Percentiles rank a stretch among this genome's conserved stretches.
Evolutionary conservation across 1,139 yeast genomes (phyloP).

Genomic region (Candida albicans): DNA sequence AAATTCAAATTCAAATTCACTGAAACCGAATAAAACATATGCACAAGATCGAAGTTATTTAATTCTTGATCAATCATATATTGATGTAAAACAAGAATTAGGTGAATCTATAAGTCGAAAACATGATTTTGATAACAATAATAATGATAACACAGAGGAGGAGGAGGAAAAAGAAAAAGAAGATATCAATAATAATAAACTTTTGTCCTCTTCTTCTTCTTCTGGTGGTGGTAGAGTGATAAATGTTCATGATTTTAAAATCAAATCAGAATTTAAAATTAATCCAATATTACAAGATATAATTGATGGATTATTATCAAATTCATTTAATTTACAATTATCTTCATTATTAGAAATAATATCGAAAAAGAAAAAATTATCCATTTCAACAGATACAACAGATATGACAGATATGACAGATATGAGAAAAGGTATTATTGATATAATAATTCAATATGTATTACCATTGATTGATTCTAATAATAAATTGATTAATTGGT

Average conservation of each 20-base stretch:
- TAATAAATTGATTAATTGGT: no score
- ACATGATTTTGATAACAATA: conserved; percentile 13
- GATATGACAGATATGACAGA: no score
- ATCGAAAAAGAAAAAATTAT: no score
- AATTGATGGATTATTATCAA: conserved; percentile 20
- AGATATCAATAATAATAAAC: no score
- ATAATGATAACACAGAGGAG: background rate
- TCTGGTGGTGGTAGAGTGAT: conserved; percentile 5
- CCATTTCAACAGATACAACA: no score
- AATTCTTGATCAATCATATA: conserved; percentile 13
- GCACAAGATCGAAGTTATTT: conserved; percentile 26
- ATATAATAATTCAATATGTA: no score
- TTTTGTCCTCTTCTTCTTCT: no score
- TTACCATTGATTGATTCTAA: no score
- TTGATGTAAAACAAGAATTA: conserved; percentile 8
- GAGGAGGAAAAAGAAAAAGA: background rate
- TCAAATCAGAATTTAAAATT: background rate
- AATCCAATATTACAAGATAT: conserved; percentile 17
- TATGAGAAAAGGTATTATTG: no score
- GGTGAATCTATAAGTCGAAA: conserved; percentile 11
- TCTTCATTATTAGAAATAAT: no score
- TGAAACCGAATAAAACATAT: conserved; percentile 14
- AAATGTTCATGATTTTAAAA: conserved; percentile 23
- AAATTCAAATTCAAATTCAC: no score
- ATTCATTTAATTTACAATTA: background rate